Percentiles rank a stretch among this genome's conserved stretches.
Conservation (phyloP, 306 rosid genomes). For the Cucurbita maxima region DNA sequence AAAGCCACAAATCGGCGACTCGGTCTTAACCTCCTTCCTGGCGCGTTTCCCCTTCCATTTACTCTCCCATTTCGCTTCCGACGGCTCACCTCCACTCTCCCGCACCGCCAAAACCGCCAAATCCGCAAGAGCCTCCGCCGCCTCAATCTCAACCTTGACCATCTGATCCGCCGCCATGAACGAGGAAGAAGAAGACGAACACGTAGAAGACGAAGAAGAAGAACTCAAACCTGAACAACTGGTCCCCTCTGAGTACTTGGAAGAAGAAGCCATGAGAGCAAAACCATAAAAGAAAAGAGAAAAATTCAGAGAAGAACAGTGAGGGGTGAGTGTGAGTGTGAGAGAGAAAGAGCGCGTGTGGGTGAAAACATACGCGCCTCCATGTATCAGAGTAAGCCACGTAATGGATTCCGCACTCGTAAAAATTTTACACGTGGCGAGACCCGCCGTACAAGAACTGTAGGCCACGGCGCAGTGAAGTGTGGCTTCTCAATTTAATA, state of each 20-base stretch:
- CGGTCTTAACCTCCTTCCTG: conserved; percentile 24
- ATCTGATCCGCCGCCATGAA: conserved; percentile 27
- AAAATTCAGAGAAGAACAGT: neutral
- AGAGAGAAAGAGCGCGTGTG: neutral
- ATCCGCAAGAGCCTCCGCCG: conserved; percentile 87
- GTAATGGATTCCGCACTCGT: neutral
- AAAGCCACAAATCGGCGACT: conserved; percentile 29
- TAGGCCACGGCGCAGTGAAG: neutral
- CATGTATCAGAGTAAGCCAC: neutral
- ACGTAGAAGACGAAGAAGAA: conserved; percentile 3
- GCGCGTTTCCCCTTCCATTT: conserved; percentile 18
- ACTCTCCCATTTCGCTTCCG: conserved; percentile 19
- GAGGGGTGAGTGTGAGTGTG: neutral
- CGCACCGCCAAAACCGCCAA: conserved; percentile 51
- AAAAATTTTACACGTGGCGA: neutral
- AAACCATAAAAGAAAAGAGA: neutral
- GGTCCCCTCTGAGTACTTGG: conserved; percentile 12
- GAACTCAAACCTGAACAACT: conserved; percentile 15
- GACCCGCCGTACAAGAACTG: neutral
- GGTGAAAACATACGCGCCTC: neutral
- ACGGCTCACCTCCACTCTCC: conserved; percentile 14
- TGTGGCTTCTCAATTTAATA: conserved; percentile 1
- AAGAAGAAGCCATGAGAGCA: neutral
- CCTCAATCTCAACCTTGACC: conserved; percentile 66
- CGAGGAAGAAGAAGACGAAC: conserved; percentile 10